A percentile compares a stretch with the other conserved stretches of the same genome.
These are phyloP conservation scores for Barnettozyma wickerhamii DNA, from an alignment of 805 yeast genomes.

Conservation along the genomic window DNA sequence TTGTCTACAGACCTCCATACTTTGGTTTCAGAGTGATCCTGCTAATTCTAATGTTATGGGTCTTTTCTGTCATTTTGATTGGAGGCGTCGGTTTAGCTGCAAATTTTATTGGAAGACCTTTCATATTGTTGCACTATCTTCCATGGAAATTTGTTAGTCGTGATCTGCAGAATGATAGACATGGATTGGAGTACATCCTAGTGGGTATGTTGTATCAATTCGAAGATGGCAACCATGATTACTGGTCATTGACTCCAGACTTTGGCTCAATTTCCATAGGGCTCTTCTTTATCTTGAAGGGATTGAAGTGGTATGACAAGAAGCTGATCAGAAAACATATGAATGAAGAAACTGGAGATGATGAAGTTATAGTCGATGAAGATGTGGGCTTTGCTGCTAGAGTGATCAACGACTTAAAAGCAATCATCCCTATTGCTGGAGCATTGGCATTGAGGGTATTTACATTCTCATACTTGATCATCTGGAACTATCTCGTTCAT, in stretches of 20 bases:
- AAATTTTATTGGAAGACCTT: slow-evolving; percentile 27
- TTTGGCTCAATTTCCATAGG: slow-evolving; percentile 19
- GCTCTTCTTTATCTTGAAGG: slow-evolving; percentile 15
- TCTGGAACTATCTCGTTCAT: slow-evolving; percentile 6
- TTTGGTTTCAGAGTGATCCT: slow-evolving; percentile 55
- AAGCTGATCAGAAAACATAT: slow-evolving; percentile 20
- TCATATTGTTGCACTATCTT: background rate
- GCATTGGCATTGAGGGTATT: background rate
- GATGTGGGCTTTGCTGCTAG: background rate
- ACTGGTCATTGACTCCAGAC: slow-evolving; percentile 3
- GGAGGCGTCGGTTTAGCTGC: slow-evolving; percentile 20
- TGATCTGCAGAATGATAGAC: background rate
- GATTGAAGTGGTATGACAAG: slow-evolving; percentile 15
- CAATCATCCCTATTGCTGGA: background rate
- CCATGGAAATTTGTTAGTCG: background rate
- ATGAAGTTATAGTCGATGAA: slow-evolving; percentile 8
- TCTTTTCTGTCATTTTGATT: slow-evolving; percentile 36
- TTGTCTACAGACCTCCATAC: slow-evolving; percentile 84
- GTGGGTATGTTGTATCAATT: background rate
- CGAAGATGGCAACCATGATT: background rate
- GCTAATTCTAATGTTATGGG: slow-evolving; percentile 38
- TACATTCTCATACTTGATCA: background rate
- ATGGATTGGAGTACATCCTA: background rate
- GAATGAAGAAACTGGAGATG: slow-evolving; percentile 11
- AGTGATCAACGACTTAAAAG: background rate